A percentile compares a stretch with the other conserved stretches of the same genome.
These are phyloP conservation scores for Aspergillus brunneoviolaceus DNA, from an alignment of 2,329 filamentous ascomycete genomes.

Conservation along the genomic window DNA sequence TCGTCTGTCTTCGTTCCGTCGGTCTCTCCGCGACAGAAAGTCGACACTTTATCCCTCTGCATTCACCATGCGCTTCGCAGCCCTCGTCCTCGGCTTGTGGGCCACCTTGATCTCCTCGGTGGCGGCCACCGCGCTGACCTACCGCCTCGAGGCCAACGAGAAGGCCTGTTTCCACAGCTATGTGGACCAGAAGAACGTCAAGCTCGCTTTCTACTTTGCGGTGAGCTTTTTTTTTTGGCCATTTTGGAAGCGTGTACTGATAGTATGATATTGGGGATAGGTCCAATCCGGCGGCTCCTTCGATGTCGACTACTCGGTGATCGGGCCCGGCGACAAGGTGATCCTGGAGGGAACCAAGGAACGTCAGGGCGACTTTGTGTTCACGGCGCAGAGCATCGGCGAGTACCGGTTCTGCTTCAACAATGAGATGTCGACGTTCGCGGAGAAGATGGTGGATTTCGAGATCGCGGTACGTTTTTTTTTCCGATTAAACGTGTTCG, in stretches of 20 bases:
- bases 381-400: slow-evolving; percentile 81
- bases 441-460: slow-evolving; percentile 97
- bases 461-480: slow-evolving; percentile 76
- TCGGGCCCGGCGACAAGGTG: slow-evolving; percentile 74
- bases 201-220: slow-evolving; percentile 98
- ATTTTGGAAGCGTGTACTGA: too few relatives aligned
- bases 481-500: too few relatives aligned
- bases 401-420: slow-evolving; percentile 98
- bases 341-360: slow-evolving; percentile 87
- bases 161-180: slow-evolving; percentile 91
- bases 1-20: slow-evolving; percentile 15
- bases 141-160: slow-evolving; percentile 86
- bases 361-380: slow-evolving; percentile 95
- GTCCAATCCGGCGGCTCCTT: slow-evolving; percentile 98
- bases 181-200: slow-evolving; percentile 74
- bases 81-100: slow-evolving; percentile 66
- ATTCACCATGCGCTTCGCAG: slow-evolving; percentile 62
- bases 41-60: slow-evolving; percentile 4
- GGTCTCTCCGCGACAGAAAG: slow-evolving; percentile 13
- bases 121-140: slow-evolving; percentile 88
- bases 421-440: slow-evolving; percentile 97
- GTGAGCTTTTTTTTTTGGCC: slow-evolving; percentile 54
- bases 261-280: slow-evolving; percentile 47
- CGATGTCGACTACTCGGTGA: slow-evolving; percentile 90
- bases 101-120: slow-evolving; percentile 69